Evolutionary conservation across 345 rosid species (phyloP), one percentile per base, ranked within the genome.

Genomic region (Salix dunnii): DNA sequence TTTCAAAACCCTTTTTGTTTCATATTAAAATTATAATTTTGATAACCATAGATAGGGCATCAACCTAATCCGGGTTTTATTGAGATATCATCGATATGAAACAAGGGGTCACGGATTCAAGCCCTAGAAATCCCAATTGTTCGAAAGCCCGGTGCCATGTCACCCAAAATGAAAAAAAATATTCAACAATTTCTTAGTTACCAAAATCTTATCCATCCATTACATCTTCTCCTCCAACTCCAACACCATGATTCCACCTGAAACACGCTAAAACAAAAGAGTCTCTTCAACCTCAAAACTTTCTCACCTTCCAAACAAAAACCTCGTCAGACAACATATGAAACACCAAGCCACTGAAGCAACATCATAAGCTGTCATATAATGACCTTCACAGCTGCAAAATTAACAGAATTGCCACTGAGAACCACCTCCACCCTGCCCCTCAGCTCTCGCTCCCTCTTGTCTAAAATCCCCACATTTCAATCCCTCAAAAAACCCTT

Each of bases 391-490:
- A 11, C 85, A 4, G 79, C 94, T 1, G 77, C 84, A 6, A 91
- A 83, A 84, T 85, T 91, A 6, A 84, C 94, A 1, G 96, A 96
- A 88, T 68, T 93, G 79, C 89, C 91, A 76, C 90, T 96, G 18
- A 85, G 89, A 79, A 84, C 77, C 77, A 81, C 91, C 23, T 84
- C 86, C 74, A 88, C 88, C 20, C 78, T 89, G 77, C 58, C 88
- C 72, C 85, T 88, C n/a, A 85, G 71, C 74, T 85, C 90, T 23
- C 87, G 70, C 86, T 60, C 80, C 63, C 77, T 85, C 21, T 79
- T 86, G 83, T 82, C 89, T 3, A 38, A 81, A 20, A 63, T 85
- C 55, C 76, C 78, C 10, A 70, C 87, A 31, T 79, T 82, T 72
- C 80, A 67, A 63, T 42, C 82, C 48, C 36, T 88, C 55, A 75